phyloP scores from a whole-genome alignment of 1,284 basidiomycete genomes.

The Heterobasidion parviporum region DNA sequence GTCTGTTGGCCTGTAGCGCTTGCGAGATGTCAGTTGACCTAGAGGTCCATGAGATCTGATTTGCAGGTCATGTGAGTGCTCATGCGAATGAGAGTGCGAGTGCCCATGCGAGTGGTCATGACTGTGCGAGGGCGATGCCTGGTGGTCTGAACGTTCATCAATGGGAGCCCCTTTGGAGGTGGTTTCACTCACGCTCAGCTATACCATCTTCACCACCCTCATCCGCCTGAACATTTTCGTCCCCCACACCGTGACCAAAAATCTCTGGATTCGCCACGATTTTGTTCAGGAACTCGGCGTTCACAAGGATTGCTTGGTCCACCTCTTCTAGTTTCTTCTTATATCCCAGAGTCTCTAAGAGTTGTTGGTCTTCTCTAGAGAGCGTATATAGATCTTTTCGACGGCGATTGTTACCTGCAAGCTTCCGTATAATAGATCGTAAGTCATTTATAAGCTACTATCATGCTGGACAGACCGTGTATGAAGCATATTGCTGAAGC shows the following conservation, averaged over 20 bases:
- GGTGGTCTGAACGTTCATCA: background rate
- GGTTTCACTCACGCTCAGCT: conserved; percentile 2
- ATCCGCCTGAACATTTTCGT: conserved; percentile 20
- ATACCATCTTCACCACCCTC: conserved; percentile 13
- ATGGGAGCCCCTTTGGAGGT: background rate
- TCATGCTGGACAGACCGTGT: conserved; percentile 38
- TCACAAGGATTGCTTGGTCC: conserved; percentile 61
- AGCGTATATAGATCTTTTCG: conserved; percentile 64
- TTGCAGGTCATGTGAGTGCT: conserved; percentile 21
- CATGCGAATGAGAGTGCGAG: conserved; percentile 18
- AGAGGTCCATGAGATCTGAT: conserved; percentile 11
- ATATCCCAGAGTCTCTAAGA: conserved; percentile 56
- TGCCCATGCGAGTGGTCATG: conserved; percentile 13
- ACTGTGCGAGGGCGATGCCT: conserved; percentile 12
- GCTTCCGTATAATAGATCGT: conserved; percentile 25
- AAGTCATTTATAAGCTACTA: background rate
- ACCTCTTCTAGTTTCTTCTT: conserved; percentile 58
- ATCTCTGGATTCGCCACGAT: conserved; percentile 69
- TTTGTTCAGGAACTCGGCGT: conserved; percentile 57
- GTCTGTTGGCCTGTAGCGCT: conserved; percentile 47
- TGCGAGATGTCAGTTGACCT: conserved; percentile 12
- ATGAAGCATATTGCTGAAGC: conserved; percentile 56
- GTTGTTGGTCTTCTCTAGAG: conserved; percentile 48
- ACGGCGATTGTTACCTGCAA: conserved; percentile 69
- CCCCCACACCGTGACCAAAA: conserved; percentile 46